Conservation (phyloP, 306 rosid species). For the Trifolium dubium region DNA sequence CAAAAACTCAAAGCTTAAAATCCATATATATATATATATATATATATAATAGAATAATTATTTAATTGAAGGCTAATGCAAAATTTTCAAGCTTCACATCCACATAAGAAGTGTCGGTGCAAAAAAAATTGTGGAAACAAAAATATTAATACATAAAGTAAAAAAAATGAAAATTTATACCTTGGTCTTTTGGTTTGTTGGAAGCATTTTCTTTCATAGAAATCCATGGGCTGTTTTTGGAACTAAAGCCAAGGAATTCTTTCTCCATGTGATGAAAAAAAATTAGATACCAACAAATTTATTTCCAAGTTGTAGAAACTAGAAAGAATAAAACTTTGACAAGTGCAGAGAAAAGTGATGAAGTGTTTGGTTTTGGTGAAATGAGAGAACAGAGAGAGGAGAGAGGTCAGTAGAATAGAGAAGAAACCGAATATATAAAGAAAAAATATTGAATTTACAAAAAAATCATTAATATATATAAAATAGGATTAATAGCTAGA, state of each 20-base stretch:
- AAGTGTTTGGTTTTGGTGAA: neutral
- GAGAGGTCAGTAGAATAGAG: neutral
- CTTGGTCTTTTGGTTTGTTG: conserved; percentile 53
- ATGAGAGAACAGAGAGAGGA: neutral
- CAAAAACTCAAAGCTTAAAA: neutral
- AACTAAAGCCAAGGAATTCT: conserved; percentile 69
- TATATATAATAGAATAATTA: neutral
- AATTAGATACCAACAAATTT: conserved; percentile 23
- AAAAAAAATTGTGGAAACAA: neutral
- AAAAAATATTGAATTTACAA: no score
- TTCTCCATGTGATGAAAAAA: conserved; percentile 61
- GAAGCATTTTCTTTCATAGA: conserved; percentile 48
- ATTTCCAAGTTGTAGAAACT: neutral
- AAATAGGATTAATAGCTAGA: no score
- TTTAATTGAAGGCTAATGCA: neutral
- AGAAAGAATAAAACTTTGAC: conserved; percentile 5
- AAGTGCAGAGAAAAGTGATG: neutral
- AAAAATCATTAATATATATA: no score
- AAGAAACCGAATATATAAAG: no score
- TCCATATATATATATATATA: no score
- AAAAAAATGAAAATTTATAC: conserved; percentile 42
- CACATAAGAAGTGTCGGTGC: neutral
- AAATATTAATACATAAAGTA: neutral
- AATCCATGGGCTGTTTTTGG: conserved; percentile 44
- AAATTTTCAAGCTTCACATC: conserved; percentile 16